Conservation (phyloP, 2,329 filamentous ascomycete species). For the Colletotrichum phormii region DNA sequence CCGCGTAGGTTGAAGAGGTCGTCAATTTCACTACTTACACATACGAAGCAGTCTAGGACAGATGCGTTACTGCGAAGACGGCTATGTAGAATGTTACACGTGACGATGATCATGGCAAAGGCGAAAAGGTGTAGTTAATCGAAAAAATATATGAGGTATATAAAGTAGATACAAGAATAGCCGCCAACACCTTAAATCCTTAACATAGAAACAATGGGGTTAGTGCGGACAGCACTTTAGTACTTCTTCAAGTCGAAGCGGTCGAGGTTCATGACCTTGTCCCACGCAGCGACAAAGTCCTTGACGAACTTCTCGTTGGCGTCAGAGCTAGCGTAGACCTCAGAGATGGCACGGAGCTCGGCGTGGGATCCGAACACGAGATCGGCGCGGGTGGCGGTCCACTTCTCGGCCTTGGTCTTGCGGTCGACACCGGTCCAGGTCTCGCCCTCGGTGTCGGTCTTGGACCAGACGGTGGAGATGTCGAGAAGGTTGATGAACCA, state of each 20-base stretch:
- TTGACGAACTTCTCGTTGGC: slow-evolving; percentile 74
- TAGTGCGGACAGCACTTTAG: neutral
- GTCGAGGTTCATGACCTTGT: slow-evolving; percentile 81
- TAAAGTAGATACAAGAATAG: slow-evolving; percentile 2
- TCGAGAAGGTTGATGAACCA: slow-evolving; percentile 86
- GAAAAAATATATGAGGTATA: neutral
- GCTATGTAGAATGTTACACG: too few species aligned
- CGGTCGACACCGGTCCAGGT: slow-evolving; percentile 73
- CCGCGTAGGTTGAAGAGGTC: too few species aligned
- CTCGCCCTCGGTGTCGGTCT: slow-evolving; percentile 57
- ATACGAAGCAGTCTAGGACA: too few species aligned
- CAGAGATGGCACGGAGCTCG: slow-evolving; percentile 77
- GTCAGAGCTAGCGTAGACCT: slow-evolving; percentile 75
- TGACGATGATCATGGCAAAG: rapidly evolving
- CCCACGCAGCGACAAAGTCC: slow-evolving; percentile 79
- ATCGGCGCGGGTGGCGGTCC: slow-evolving; percentile 76
- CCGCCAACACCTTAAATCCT: neutral
- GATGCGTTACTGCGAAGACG: neutral
- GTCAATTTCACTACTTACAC: too few species aligned
- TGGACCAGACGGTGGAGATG: slow-evolving; percentile 71
- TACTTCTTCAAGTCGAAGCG: slow-evolving; percentile 68
- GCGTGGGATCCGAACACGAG: slow-evolving; percentile 79
- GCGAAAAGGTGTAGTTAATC: too few species aligned
- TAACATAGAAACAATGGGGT: neutral
- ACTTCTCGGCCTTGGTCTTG: slow-evolving; percentile 74